Conservation (phyloP, 2,329 filamentous ascomycete genomes). For the Neofusicoccum ribis region DNA sequence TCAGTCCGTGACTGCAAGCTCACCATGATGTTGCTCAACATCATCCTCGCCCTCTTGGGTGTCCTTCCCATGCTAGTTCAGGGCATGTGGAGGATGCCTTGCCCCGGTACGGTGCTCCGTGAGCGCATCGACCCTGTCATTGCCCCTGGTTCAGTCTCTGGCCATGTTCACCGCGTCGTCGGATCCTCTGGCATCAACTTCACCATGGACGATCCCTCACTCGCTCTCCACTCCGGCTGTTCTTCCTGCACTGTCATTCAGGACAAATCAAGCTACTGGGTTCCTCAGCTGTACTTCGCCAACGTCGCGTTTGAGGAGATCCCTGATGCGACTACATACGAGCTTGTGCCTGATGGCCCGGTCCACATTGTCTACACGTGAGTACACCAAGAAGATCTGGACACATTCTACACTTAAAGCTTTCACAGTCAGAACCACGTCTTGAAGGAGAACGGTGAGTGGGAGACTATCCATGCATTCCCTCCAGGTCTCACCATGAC, state of each 20-base stretch:
- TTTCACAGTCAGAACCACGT: background rate
- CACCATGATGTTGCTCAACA: background rate
- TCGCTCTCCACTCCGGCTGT: conserved; percentile 18
- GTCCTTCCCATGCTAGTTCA: background rate
- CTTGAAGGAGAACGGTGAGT: conserved; percentile 44
- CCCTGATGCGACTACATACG: background rate
- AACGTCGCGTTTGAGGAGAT: conserved; percentile 23
- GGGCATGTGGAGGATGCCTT: conserved; percentile 27
- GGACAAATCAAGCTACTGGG: conserved; percentile 53
- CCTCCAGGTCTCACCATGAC: conserved; percentile 71
- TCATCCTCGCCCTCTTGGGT: background rate
- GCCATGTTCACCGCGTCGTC: conserved; percentile 25
- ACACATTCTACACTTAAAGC: conserved; percentile 24
- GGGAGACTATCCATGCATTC: conserved; percentile 67
- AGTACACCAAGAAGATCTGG: conserved; percentile 19
- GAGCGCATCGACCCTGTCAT: conserved; percentile 70
- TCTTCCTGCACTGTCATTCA: conserved; percentile 50
- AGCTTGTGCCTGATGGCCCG: background rate
- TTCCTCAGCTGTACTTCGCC: conserved; percentile 33
- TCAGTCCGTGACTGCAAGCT: background rate
- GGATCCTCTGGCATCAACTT: conserved; percentile 26
- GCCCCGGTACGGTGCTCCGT: conserved; percentile 59
- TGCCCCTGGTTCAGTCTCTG: conserved; percentile 53
- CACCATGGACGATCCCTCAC: conserved; percentile 26
- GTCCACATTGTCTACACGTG: background rate